Conservation (phyloP, 2,329 filamentous ascomycete genomes). For the Fusarium irregulare region DNA sequence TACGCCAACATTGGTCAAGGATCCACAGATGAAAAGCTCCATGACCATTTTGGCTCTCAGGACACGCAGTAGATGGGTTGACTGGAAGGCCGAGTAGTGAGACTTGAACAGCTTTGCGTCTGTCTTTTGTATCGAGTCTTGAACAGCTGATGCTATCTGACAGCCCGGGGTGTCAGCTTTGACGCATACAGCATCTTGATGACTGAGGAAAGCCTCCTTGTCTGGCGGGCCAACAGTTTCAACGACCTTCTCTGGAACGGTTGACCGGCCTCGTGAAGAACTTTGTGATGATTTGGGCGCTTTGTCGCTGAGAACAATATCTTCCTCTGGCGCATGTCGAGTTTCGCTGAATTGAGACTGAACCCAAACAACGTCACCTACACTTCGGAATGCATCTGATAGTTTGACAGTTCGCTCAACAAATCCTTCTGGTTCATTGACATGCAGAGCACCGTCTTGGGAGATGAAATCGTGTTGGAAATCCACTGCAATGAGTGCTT, state of each 20-base stretch:
- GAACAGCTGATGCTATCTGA: conserved; percentile 58
- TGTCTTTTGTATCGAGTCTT: conserved; percentile 57
- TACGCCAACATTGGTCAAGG: conserved; percentile 86
- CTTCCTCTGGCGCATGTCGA: conserved; percentile 65
- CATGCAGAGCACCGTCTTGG: conserved; percentile 73
- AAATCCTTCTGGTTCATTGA: conserved; percentile 72
- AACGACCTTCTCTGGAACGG: conserved; percentile 16
- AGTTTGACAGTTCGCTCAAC: conserved; percentile 74
- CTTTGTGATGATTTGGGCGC: conserved; percentile 21
- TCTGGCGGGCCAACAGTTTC: conserved; percentile 39
- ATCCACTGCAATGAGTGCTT: conserved; percentile 84
- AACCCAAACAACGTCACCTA: conserved; percentile 84
- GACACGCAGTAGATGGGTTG: conserved; percentile 77
- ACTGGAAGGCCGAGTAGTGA: conserved; percentile 88
- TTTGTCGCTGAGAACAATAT: conserved; percentile 59
- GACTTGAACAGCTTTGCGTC: conserved; percentile 73
- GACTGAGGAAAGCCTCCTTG: conserved; percentile 61
- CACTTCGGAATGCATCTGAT: conserved; percentile 77
- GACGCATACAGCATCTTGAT: conserved; percentile 56
- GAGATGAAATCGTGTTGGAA: conserved; percentile 91
- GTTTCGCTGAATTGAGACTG: conserved; percentile 77
- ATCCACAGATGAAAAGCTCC: conserved; percentile 89
- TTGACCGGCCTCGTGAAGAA: conserved; percentile 28
- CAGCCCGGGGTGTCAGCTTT: conserved; percentile 58
- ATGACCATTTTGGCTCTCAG: conserved; percentile 89